Base-by-base conservation (phyloP, 2,329 filamentous ascomycete species). In the Immersiporthe knoxdaviesiana region DNA sequence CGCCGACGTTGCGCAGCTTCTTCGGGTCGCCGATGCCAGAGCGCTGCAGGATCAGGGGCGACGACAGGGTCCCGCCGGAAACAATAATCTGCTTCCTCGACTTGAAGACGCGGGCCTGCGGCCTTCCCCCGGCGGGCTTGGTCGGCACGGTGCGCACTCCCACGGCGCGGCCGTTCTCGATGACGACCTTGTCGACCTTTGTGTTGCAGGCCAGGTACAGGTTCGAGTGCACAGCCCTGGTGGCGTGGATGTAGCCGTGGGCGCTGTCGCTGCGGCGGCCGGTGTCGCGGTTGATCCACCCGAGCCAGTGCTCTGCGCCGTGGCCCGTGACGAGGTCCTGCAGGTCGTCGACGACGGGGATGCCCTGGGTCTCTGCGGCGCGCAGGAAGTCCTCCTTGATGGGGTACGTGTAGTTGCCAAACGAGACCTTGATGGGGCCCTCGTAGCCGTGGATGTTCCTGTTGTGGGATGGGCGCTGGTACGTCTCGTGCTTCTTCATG, bases 401-500 rank as follows among this genome's bases (percentile, higher is more conserved):
- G 1, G 92, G 92, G 74, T 94, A 94, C 5, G 90, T 92, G 79
- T 93, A 91, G 79, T 93, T 93, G 67, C 91, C 90, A 72, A 94
- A 94, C 0, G 91, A 93, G 52, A 93, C 91, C 80, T 93, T 93
- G 81, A 94, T 93, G 0, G 92, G 92, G 0, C 92, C 92, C 44
- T 93, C 91, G 68, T 90, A 92, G 1, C 92, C 92, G 75, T 95
- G 92, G 30, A 92, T 78, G 12, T 92, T 89, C 71, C 86, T 85
- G 77, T 90, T 90, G 74, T 88, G 87, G 63, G 83, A 87, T 8
- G 88, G 81, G 50, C 88, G 80, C 74, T 94, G 91, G 74, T 93
- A 94, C 0, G 91, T 93, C 81, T 94, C 91, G 71, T 93, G 90
- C 82, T 94, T 94, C 81, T 82, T 91, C 91, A 93, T 93, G 27